phyloP scores from a whole-genome alignment of 441 rosid genomes.

The Erysimum cheiri region DNA sequence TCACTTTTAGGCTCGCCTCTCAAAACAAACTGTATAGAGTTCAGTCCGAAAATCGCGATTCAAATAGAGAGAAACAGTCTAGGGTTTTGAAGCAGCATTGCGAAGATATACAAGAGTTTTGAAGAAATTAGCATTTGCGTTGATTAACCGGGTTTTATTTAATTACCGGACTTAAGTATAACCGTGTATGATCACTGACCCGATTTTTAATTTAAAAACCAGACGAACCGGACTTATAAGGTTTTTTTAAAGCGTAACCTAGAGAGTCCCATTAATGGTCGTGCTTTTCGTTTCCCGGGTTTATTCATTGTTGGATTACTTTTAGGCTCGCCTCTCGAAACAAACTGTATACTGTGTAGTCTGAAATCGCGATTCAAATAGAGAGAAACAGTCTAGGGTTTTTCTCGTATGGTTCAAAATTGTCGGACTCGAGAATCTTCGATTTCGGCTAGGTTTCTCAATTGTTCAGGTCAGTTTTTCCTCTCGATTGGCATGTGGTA shows the following conservation, averaged over 20 bases:
- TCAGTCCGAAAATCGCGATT: neutral
- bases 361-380: neutral
- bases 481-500: constrained; percentile 14
- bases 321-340: too few relatives aligned
- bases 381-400: too few relatives aligned
- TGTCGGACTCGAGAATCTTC: constrained; percentile 8
- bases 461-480: constrained; percentile 28
- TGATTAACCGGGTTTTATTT: too few relatives aligned
- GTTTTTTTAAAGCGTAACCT: too few relatives aligned
- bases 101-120: too few relatives aligned
- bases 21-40: too few relatives aligned
- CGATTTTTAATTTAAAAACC: neutral
- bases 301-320: neutral
- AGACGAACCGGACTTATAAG: neutral
- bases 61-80: neutral
- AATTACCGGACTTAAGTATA: constrained; percentile 4
- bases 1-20: too few relatives aligned
- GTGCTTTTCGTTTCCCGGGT: constrained; percentile 36
- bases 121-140: too few relatives aligned
- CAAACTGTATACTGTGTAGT: too few relatives aligned
- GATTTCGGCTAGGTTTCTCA: constrained; percentile 7
- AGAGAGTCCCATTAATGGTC: neutral
- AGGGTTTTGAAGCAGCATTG: neutral
- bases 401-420: constrained; percentile 6
- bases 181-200: neutral